These are phyloP conservation scores for Gracilaria domingensis DNA, from an alignment of 23 red algal genomes.

Conservation along the genomic window DNA sequence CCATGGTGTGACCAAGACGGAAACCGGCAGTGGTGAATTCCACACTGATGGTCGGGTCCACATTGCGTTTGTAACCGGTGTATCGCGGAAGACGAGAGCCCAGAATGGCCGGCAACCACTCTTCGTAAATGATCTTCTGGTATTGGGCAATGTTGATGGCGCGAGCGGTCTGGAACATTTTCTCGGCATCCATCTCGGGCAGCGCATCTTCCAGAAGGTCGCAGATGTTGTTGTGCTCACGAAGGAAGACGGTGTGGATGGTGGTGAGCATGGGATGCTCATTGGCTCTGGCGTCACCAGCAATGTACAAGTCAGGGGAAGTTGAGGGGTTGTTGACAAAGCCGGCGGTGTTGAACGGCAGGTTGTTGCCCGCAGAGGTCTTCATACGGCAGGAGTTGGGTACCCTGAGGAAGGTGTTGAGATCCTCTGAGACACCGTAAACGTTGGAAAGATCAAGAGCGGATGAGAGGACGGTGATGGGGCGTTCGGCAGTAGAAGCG, in stretches of 20 bases:
- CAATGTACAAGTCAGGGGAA: slow-evolving; percentile 14
- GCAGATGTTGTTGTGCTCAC: slow-evolving; percentile 60
- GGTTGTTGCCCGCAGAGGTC: slow-evolving; percentile 27
- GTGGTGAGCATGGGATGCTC: slow-evolving; percentile 50
- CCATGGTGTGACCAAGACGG: slow-evolving; percentile 74
- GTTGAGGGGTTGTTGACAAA: slow-evolving; percentile 42
- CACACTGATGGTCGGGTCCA: slow-evolving; percentile 37
- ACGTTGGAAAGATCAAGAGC: slow-evolving; percentile 48
- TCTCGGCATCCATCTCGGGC: slow-evolving; percentile 29
- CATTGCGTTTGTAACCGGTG: slow-evolving; percentile 16
- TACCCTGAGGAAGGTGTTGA: slow-evolving; percentile 18
- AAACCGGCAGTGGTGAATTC: slow-evolving; percentile 44
- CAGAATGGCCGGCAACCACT: slow-evolving; percentile 50
- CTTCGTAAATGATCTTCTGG: slow-evolving; percentile 64
- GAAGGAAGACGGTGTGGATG: slow-evolving; percentile 46
- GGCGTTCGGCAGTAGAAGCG: not conserved
- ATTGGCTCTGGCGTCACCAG: slow-evolving; percentile 50
- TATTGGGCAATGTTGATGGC: slow-evolving; percentile 26
- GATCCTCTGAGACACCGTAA: slow-evolving; percentile 31
- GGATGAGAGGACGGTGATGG: slow-evolving; percentile 23
- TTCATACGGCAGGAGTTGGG: slow-evolving; percentile 21
- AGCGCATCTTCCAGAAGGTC: slow-evolving; percentile 5
- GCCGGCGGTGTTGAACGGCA: slow-evolving; percentile 58
- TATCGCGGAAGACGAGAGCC: slow-evolving; percentile 14
- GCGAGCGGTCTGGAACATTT: slow-evolving; percentile 48